Evolutionary conservation across 306 rosid species (phyloP).

Genomic region (Vigna radiata): DNA sequence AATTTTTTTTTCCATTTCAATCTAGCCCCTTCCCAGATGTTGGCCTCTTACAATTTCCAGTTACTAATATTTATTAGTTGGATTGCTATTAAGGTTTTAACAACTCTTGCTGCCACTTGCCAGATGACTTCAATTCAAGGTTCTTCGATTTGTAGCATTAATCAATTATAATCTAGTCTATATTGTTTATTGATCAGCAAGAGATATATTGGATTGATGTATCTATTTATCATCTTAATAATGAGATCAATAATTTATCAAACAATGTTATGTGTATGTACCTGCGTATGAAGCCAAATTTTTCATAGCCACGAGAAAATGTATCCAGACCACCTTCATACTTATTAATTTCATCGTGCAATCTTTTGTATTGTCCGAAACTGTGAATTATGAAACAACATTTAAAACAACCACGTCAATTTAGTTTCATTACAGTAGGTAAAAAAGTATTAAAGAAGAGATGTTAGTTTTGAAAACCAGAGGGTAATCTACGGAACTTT

Average conservation of each 20-base stretch:
- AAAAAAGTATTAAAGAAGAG: conserved; percentile 25
- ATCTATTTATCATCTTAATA: conserved; percentile 4
- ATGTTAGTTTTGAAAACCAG: conserved; percentile 30
- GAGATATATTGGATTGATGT: conserved; percentile 18
- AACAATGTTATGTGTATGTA: conserved; percentile 32
- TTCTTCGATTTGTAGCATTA: not conserved
- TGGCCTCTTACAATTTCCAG: not conserved
- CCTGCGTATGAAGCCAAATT: conserved; percentile 92
- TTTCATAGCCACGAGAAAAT: conserved; percentile 97
- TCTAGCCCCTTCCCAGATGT: not conserved
- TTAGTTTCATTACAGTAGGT: conserved; percentile 12
- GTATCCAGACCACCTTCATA: conserved; percentile 93
- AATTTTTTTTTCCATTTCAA: conserved; percentile 1
- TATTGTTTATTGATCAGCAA: not conserved
- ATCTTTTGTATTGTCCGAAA: conserved; percentile 72
- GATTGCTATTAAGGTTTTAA: not conserved
- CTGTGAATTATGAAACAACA: conserved; percentile 53
- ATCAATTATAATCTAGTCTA: not conserved
- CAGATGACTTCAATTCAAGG: conserved; percentile 1
- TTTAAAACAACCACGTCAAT: conserved; percentile 36
- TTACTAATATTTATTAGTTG: not conserved
- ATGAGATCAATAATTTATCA: conserved; percentile 10
- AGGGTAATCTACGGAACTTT: conserved; percentile 18
- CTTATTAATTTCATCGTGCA: conserved; percentile 81
- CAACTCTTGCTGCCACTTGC: conserved; percentile 12